These are phyloP conservation scores for Entomortierella chlamydospora DNA, from an alignment of 192 early-diverging fungal species.

Conservation along the genomic window DNA sequence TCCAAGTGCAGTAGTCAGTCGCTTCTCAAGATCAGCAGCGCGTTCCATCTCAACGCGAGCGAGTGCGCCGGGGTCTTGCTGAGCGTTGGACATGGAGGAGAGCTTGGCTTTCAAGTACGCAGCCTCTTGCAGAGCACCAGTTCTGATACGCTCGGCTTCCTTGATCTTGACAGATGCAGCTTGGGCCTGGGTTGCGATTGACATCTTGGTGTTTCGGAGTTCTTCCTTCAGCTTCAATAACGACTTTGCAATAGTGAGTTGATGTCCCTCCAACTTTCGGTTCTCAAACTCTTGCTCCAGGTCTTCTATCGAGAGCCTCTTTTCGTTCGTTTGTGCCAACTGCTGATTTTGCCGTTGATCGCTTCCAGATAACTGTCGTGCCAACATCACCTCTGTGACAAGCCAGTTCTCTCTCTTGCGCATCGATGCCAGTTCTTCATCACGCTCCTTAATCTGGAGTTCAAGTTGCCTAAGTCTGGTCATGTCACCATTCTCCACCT, in stretches of 20 bases:
- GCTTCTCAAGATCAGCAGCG: constrained; percentile 59
- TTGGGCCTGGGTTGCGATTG: constrained; percentile 60
- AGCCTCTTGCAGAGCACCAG: constrained; percentile 67
- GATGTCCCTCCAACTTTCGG: constrained; percentile 53
- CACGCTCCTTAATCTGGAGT: constrained; percentile 26
- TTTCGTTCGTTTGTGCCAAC: not conserved
- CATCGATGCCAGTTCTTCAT: constrained; percentile 26
- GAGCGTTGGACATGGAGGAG: constrained; percentile 55
- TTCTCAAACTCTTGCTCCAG: constrained; percentile 43
- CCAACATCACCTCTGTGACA: constrained; percentile 36
- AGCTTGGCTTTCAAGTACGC: constrained; percentile 65
- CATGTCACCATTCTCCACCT: not conserved
- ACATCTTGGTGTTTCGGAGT: constrained; percentile 55
- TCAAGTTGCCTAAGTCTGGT: constrained; percentile 15
- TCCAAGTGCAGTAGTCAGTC: constrained; percentile 50
- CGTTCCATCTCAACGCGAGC: constrained; percentile 60
- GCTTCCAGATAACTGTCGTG: constrained; percentile 6
- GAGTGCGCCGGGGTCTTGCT: constrained; percentile 44
- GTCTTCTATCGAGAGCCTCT: constrained; percentile 25
- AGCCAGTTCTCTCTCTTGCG: constrained; percentile 44
- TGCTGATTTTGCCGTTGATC: not conserved
- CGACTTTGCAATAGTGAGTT: constrained; percentile 57
- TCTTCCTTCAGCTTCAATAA: constrained; percentile 62
- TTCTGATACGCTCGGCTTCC: constrained; percentile 61
- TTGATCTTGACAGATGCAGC: constrained; percentile 59